A percentile compares a stretch with the other conserved stretches of the same genome.
Evolutionary conservation across 345 rosid genomes (phyloP).

Genomic region (Trapa bicornis): DNA sequence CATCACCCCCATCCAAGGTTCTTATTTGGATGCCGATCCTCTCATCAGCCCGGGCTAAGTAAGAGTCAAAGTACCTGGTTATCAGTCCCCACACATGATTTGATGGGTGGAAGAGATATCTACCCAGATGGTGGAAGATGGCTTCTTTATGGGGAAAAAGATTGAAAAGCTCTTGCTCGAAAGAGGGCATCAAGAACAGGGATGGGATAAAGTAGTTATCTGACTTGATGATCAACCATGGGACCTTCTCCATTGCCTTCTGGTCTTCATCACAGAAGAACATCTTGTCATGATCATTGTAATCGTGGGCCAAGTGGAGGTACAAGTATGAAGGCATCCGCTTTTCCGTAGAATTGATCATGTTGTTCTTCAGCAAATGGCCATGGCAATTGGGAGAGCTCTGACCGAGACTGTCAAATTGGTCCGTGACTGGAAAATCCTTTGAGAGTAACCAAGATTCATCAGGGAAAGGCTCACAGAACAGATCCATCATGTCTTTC

Average conservation of each 20-base stretch:
- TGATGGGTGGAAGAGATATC: constrained; percentile 62
- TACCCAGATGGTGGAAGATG: constrained; percentile 50
- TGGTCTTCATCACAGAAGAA: constrained; percentile 58
- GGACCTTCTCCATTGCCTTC: constrained; percentile 23
- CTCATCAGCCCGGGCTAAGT: constrained; percentile 54
- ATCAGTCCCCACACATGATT: constrained; percentile 59
- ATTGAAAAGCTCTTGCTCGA: constrained; percentile 26
- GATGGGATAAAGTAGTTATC: constrained; percentile 63
- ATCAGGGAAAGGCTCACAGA: constrained; percentile 58
- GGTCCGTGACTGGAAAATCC: constrained; percentile 27
- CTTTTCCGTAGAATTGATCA: constrained; percentile 13
- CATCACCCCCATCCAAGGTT: constrained; percentile 35
- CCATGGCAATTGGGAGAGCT: constrained; percentile 41
- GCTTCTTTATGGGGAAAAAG: constrained; percentile 47
- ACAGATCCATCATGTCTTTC: constrained; percentile 35
- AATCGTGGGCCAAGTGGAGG: constrained; percentile 53
- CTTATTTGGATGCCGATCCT: constrained; percentile 59
- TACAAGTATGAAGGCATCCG: constrained; percentile 30
- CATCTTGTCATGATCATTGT: constrained; percentile 47
- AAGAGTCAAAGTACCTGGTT: constrained; percentile 47
- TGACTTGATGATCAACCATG: constrained; percentile 59
- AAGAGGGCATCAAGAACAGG: constrained; percentile 47
- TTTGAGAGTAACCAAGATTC: constrained; percentile 43
- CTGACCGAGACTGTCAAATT: constrained; percentile 27
- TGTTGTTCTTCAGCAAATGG: constrained; percentile 34